Evolutionary conservation across 2,329 filamentous ascomycete genomes (phyloP).

Genomic region (Leptodontidium sp.): DNA sequence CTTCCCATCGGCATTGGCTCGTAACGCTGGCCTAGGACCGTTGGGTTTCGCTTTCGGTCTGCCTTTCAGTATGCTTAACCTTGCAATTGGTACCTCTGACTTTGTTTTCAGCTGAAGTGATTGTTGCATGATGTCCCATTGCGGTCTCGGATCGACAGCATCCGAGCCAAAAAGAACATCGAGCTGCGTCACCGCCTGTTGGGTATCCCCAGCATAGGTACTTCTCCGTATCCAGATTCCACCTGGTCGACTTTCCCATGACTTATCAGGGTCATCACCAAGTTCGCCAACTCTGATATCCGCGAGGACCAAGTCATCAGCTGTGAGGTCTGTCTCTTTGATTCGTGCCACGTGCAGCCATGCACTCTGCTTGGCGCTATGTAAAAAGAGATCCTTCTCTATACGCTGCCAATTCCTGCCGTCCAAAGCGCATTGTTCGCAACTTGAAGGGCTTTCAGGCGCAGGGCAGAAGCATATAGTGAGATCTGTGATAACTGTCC

Average conservation of each 20-base stretch:
- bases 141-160: constrained; percentile 84
- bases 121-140: constrained; percentile 64
- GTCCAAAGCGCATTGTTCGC: constrained; percentile 34
- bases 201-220: constrained; percentile 53
- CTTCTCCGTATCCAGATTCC: constrained; percentile 68
- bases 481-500: constrained; percentile 47
- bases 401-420: constrained; percentile 64
- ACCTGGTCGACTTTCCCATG: constrained; percentile 69
- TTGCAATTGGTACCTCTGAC: constrained; percentile 48
- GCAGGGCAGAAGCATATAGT: constrained; percentile 44
- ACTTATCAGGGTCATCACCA: constrained; percentile 56
- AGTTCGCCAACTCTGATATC: constrained; percentile 70
- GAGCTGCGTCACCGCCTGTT: constrained; percentile 65
- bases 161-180: constrained; percentile 74
- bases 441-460: constrained; percentile 42
- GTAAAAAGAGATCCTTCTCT: constrained; percentile 75
- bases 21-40: constrained; percentile 44
- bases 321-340: constrained; percentile 68
- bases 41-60: constrained; percentile 68
- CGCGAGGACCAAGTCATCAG: constrained; percentile 65
- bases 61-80: constrained; percentile 51
- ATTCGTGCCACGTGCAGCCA: constrained; percentile 72
- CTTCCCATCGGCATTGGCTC: constrained; percentile 83
- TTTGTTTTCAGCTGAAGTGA: constrained; percentile 48
- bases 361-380: constrained; percentile 67